phyloP scores from a whole-genome alignment of 768 basidiomycete genomes.

The Mycena kentingensis region DNA sequence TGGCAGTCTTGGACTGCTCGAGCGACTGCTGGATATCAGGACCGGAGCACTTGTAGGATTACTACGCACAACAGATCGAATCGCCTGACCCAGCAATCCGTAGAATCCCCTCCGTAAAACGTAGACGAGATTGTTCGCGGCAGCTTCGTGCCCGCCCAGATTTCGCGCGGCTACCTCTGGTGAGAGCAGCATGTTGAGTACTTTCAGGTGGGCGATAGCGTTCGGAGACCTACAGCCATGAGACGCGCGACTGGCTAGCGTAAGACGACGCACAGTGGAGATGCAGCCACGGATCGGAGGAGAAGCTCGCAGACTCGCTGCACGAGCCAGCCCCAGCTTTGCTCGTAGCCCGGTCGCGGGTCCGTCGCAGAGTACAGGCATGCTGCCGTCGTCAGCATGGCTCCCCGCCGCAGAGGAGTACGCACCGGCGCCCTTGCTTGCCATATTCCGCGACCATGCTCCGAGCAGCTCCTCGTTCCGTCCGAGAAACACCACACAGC shows the following conservation, averaged over 20 bases:
- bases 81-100: slow-evolving; percentile 39
- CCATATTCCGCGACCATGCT: slow-evolving; percentile 46
- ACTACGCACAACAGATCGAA: slow-evolving; percentile 56
- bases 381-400: slow-evolving; percentile 31
- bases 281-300: slow-evolving; percentile 50
- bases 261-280: slow-evolving; percentile 48
- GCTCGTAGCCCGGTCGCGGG: too few relatives aligned
- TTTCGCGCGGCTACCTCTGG: slow-evolving; percentile 22
- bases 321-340: slow-evolving; percentile 66
- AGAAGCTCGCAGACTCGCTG: slow-evolving; percentile 50
- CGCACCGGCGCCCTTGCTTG: slow-evolving; percentile 33
- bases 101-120: slow-evolving; percentile 53
- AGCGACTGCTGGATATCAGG: slow-evolving; percentile 44
- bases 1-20: slow-evolving; percentile 54
- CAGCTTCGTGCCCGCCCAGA: slow-evolving; percentile 37
- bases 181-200: slow-evolving; percentile 52
- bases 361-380: slow-evolving; percentile 43
- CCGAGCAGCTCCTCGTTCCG: slow-evolving; percentile 49
- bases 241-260: slow-evolving; percentile 1
- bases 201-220: slow-evolving; percentile 49
- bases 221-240: slow-evolving; percentile 45
- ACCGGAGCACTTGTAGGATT: not conserved
- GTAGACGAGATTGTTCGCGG: slow-evolving; percentile 43
- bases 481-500: slow-evolving; percentile 68
- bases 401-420: not conserved